Evolutionary conservation across 768 basidiomycete genomes (phyloP).

Genomic region (Lentinula aciculospora): DNA sequence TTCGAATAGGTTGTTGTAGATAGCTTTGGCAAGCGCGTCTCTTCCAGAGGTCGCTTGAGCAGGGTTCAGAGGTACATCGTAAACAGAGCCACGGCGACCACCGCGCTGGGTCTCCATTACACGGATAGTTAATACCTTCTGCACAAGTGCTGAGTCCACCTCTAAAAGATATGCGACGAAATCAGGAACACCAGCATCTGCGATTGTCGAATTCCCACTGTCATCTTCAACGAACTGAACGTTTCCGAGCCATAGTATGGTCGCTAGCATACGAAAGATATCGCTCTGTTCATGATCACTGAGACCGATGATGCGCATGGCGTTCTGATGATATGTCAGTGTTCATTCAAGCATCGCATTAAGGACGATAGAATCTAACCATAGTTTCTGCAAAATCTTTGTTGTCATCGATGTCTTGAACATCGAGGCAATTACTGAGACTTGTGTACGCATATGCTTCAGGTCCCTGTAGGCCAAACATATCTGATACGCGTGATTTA

Average conservation of each 20-base stretch:
- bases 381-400: conserved; percentile 87
- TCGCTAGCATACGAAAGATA: conserved; percentile 90
- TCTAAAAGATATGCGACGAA: conserved; percentile 96
- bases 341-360: background rate
- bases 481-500: conserved; percentile 47
- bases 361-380: conserved; percentile 38
- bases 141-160: conserved; percentile 68
- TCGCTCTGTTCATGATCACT: conserved; percentile 78
- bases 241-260: conserved; percentile 94
- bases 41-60: conserved; percentile 85
- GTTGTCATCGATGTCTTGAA: conserved; percentile 85
- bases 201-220: conserved; percentile 78
- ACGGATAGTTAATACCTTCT: conserved; percentile 81
- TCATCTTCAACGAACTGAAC: conserved; percentile 86
- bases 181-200: conserved; percentile 86
- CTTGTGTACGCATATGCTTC: conserved; percentile 94
- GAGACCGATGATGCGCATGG: conserved; percentile 94
- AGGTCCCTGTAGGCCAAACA: conserved; percentile 92
- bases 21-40: conserved; percentile 90
- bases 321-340: conserved; percentile 47
- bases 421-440: conserved; percentile 86
- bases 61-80: conserved; percentile 92
- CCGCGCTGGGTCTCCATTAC: conserved; percentile 92
- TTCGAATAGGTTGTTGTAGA: conserved; percentile 98
- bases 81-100: conserved; percentile 91